Evolutionary conservation across 768 basidiomycete genomes (phyloP).

Genomic region (Gymnopilus junonius): DNA sequence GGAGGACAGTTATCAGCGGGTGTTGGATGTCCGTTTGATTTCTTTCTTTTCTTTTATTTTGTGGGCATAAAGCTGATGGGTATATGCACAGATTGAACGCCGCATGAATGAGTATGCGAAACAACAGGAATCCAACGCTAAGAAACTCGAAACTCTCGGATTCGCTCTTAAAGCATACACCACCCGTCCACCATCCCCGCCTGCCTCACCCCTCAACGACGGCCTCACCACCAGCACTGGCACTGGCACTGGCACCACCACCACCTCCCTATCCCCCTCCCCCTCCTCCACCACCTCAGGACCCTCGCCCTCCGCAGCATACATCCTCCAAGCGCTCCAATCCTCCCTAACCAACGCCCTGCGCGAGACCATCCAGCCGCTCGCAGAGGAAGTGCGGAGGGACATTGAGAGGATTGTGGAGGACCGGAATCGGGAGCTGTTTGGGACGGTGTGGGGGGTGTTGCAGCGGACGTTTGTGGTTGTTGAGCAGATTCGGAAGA

Average conservation of each 20-base stretch:
- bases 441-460: slow-evolving; percentile 20
- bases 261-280: neutral
- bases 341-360: slow-evolving; percentile 19
- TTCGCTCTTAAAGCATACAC: slow-evolving; percentile 27
- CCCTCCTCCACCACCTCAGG: neutral
- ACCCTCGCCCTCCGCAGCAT: neutral
- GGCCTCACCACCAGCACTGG: neutral
- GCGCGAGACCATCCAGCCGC: slow-evolving; percentile 16
- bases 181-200: slow-evolving; percentile 17
- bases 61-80: slow-evolving; percentile 1
- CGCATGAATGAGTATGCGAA: slow-evolving; percentile 11
- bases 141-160: slow-evolving; percentile 22
- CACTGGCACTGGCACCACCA: neutral
- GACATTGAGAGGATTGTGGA: slow-evolving; percentile 23
- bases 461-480: slow-evolving; percentile 20
- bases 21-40: slow-evolving; percentile 5
- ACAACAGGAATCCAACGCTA: slow-evolving; percentile 15
- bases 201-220: slow-evolving; percentile 13
- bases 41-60: neutral
- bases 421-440: slow-evolving; percentile 22
- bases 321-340: slow-evolving; percentile 22
- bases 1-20: slow-evolving; percentile 1
- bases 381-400: slow-evolving; percentile 17
- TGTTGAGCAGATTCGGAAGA: slow-evolving; percentile 2
- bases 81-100: slow-evolving; percentile 10